These are phyloP conservation scores for Sugiyamaella qingdaonensis DNA, from an alignment of 805 yeast genomes.

Conservation along the genomic window DNA sequence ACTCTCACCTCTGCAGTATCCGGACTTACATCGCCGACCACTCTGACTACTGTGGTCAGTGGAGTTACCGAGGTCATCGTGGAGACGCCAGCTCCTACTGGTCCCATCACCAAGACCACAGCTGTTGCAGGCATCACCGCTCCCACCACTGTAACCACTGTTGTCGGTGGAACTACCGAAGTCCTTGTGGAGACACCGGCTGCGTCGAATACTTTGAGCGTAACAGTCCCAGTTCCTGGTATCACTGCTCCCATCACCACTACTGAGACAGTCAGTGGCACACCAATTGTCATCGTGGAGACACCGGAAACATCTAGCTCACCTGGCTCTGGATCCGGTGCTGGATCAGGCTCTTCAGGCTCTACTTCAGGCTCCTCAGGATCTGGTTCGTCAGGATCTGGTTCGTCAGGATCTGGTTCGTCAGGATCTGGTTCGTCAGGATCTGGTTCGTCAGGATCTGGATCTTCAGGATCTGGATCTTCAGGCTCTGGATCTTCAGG, in stretches of 20 bases:
- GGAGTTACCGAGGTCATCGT: slow-evolving; percentile 3
- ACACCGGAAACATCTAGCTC: not conserved
- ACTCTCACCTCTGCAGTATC: slow-evolving; percentile 1
- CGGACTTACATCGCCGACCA: slow-evolving; percentile 1
- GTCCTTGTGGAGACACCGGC: slow-evolving; percentile 3
- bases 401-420: slow-evolving; percentile 1
- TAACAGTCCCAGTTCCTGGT: slow-evolving; percentile 2
- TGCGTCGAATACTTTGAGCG: not conserved
- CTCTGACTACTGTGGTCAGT: slow-evolving; percentile 3
- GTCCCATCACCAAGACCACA: slow-evolving; percentile 2
- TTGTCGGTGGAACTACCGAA: not conserved
- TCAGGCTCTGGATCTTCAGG: not conserved
- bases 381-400: not conserved
- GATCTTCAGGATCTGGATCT: not conserved
- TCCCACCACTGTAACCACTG: not conserved
- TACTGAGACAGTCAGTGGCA: not conserved
- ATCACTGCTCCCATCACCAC: slow-evolving; percentile 3
- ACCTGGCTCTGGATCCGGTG: not conserved
- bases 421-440: too few species aligned
- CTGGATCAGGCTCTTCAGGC: not conserved
- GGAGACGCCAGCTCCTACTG: slow-evolving; percentile 4
- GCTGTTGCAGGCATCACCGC: slow-evolving; percentile 6
- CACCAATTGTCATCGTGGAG: slow-evolving; percentile 1
- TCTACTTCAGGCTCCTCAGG: not conserved
- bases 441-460: not conserved